Conservation (phyloP, 2,329 filamentous ascomycete genomes). For the Pseudogymnoascus sp. region DNA sequence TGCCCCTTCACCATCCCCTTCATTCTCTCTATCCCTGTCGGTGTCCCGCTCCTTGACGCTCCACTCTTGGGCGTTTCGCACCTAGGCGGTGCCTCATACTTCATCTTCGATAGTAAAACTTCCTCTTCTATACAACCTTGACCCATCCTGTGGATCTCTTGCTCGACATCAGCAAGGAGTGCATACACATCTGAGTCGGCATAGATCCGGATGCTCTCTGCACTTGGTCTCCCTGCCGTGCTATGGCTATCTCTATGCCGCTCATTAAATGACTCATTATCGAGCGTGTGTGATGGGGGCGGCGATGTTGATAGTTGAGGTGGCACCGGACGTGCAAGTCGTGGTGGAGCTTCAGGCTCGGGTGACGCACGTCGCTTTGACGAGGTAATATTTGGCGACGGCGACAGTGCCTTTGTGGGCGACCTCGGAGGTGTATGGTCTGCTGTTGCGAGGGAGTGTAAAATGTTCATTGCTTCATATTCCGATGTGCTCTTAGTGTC, state of each 20-base stretch:
- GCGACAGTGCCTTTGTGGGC: slow-evolving; percentile 40
- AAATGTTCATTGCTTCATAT: not conserved
- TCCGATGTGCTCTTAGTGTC: slow-evolving; percentile 40
- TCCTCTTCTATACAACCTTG: slow-evolving; percentile 12
- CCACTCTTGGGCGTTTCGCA: slow-evolving; percentile 2
- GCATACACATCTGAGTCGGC: slow-evolving; percentile 61
- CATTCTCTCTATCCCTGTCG: slow-evolving; percentile 3
- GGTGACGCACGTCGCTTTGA: slow-evolving; percentile 7
- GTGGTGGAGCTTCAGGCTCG: slow-evolving; percentile 15
- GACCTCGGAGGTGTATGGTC: slow-evolving; percentile 45
- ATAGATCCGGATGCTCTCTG: slow-evolving; percentile 63
- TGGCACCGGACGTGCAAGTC: slow-evolving; percentile 19
- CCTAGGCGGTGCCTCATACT: slow-evolving; percentile 2
- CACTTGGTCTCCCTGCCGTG: slow-evolving; percentile 28
- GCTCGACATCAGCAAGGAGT: slow-evolving; percentile 60
- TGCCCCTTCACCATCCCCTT: not conserved
- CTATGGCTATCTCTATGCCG: slow-evolving; percentile 7
- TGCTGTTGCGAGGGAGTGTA: slow-evolving; percentile 22
- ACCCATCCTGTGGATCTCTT: slow-evolving; percentile 44
- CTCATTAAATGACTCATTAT: not conserved
- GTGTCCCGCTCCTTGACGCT: not conserved
- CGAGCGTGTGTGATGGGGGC: slow-evolving; percentile 39
- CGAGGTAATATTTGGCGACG: slow-evolving; percentile 20
- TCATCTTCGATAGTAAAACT: slow-evolving; percentile 1
- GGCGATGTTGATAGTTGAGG: slow-evolving; percentile 37